Evolutionary conservation across 73 alveolate species (phyloP).

Genomic region (Tetrahymena elliotti): DNA sequence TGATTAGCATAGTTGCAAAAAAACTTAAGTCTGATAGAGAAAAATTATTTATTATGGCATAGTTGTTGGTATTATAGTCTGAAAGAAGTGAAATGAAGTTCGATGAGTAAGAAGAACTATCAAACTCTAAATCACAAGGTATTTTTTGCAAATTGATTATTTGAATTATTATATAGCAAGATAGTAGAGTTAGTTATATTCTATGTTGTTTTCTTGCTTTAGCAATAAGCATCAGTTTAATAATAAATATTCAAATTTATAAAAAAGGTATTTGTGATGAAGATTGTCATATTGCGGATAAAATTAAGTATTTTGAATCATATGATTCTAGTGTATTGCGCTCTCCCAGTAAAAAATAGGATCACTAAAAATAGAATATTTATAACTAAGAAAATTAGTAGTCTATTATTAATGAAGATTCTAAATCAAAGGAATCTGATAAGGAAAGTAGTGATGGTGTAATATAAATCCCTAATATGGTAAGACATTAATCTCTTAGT

Average conservation of each 20-base stretch:
- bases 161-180: no score
- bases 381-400: not conserved
- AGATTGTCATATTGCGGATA: not conserved
- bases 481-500: not conserved
- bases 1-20: not conserved
- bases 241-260: not conserved
- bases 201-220: not conserved
- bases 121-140: not conserved
- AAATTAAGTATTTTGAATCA: not conserved
- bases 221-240: not conserved
- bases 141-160: no score
- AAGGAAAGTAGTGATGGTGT: not conserved
- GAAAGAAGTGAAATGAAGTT: not conserved
- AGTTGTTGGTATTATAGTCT: not conserved
- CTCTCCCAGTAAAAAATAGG: not conserved
- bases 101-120: not conserved
- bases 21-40: not conserved
- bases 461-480: not conserved
- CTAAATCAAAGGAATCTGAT: not conserved
- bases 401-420: not conserved
- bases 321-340: not conserved
- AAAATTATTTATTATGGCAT: not conserved
- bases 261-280: not conserved
- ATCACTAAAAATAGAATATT: not conserved
- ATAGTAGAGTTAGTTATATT: no score